phyloP scores from a whole-genome alignment of 108 stramenopile species.

The Ochromonas danica region DNA sequence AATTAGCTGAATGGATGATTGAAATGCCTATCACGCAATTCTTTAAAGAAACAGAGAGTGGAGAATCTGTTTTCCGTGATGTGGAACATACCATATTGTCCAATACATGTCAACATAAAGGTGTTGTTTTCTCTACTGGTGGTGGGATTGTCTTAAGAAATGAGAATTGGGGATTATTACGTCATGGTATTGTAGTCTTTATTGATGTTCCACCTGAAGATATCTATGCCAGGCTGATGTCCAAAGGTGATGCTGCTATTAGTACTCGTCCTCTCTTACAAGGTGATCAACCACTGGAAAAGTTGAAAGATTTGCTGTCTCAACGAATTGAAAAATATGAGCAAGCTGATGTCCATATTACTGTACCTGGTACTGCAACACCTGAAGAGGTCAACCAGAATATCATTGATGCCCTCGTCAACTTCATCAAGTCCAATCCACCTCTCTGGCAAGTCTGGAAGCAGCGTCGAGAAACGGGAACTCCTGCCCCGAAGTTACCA shows the following conservation, averaged over 20 bases:
- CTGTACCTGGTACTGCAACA: conserved; percentile 51
- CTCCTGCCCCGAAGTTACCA: too few relatives aligned
- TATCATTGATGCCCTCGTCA: conserved; percentile 65
- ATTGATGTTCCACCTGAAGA: conserved; percentile 72
- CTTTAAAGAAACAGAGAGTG: conserved; percentile 57
- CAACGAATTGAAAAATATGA: conserved; percentile 66
- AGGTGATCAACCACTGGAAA: conserved; percentile 66
- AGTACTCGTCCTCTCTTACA: conserved; percentile 74
- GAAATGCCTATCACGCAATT: conserved; percentile 67
- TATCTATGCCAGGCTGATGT: conserved; percentile 64
- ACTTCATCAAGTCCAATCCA: conserved; percentile 86
- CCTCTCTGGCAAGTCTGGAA: conserved; percentile 44
- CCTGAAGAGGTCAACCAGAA: conserved; percentile 55
- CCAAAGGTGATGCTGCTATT: conserved; percentile 51
- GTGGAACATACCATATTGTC: conserved; percentile 78
- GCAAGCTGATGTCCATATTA: conserved; percentile 72
- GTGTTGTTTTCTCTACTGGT: conserved; percentile 76
- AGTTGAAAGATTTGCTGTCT: conserved; percentile 61
- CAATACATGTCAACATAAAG: conserved; percentile 73
- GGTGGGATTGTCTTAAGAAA: conserved; percentile 69
- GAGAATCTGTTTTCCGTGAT: conserved; percentile 80
- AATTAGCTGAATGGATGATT: conserved; percentile 72
- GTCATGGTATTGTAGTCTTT: conserved; percentile 85
- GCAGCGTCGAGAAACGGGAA: not conserved
- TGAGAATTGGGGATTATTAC: conserved; percentile 84